Evolutionary conservation across 495 filamentous ascomycete species (phyloP), one percentile per base, ranked within the genome.

Genomic region (Penicillium canariense): DNA sequence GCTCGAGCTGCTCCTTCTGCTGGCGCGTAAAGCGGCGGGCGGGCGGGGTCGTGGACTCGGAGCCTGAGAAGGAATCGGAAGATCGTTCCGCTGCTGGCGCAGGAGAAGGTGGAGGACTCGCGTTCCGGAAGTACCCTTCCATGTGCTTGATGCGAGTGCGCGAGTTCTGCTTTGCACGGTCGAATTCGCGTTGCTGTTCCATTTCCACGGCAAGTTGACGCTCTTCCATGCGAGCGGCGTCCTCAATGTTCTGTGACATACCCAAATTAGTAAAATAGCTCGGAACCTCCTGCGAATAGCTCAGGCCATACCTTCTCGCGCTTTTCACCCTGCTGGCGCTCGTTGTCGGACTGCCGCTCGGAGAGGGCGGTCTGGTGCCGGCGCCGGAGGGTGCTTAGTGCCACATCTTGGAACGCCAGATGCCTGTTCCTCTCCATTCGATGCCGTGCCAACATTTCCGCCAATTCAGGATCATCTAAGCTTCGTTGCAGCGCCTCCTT

Each of bases 151-250:
- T 80, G 35, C 86, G 84, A 15, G 87, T 84, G n/a, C 78, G 70
- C 4, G 88, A 83, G 55, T 83, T 85, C 46, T 75, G 70, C 52
- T 78, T 78, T 9, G 74, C 72, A 11, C 65, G 66, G 18, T 89
- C 82, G 43, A 90, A 85, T 10, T 77, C 73, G 14, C 68, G 77
- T 9, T 84, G 77, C 23, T 86, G 78, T 42, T 77, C 71, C 52
- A 89, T 84, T 71, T 91, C 88, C 2, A 83, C 82, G n/a, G 78
- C 75, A 12, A 90, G 79, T 64, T 91, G 88, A 10, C 86, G 80
- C 60, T 90, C 87, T 67, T 91, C 88, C 28, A 89, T 79, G 42
- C 83, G 80, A 26, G 77, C 68, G 32, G 82, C 74, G 14, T 81
- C 82, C 17, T 61, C 52, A 6, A 59, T 54, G 45, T 83, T 79